Evolutionary conservation across 345 rosid species (phyloP).

Genomic region (Eucalyptus dawsonii): DNA sequence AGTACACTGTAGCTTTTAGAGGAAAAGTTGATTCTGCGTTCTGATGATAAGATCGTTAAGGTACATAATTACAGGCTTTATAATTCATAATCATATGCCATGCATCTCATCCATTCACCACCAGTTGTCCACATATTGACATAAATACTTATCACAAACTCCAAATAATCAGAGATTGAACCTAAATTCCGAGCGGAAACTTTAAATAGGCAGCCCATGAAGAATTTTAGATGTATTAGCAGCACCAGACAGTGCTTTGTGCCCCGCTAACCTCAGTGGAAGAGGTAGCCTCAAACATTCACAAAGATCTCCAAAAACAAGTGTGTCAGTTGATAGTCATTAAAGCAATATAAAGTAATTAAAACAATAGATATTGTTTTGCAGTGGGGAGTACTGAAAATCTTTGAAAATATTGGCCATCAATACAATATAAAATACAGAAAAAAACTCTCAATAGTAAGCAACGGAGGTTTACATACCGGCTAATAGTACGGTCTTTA

Average conservation of each 20-base stretch:
- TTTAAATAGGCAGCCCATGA: neutral
- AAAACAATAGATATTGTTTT: neutral
- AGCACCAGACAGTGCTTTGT: neutral
- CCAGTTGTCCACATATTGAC: neutral
- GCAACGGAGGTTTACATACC: slow-evolving; percentile 22
- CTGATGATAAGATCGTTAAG: neutral
- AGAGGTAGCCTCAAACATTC: neutral
- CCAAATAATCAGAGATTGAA: neutral
- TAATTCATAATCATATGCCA: neutral
- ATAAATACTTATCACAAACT: neutral
- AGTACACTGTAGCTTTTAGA: neutral
- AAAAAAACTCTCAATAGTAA: neutral
- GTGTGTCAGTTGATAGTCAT: neutral
- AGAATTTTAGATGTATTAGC: neutral
- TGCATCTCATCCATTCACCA: neutral
- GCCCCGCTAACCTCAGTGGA: neutral
- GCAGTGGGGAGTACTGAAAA: neutral
- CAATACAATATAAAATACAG: neutral
- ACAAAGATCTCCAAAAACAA: neutral
- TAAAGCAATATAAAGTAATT: neutral
- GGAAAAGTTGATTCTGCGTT: neutral
- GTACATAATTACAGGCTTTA: neutral
- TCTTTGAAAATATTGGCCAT: neutral
- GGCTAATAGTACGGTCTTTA: slow-evolving; percentile 92
- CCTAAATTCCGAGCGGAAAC: neutral